Evolutionary conservation across 1,139 yeast species (phyloP).

Genomic region (Sporopachydermia cereana): DNA sequence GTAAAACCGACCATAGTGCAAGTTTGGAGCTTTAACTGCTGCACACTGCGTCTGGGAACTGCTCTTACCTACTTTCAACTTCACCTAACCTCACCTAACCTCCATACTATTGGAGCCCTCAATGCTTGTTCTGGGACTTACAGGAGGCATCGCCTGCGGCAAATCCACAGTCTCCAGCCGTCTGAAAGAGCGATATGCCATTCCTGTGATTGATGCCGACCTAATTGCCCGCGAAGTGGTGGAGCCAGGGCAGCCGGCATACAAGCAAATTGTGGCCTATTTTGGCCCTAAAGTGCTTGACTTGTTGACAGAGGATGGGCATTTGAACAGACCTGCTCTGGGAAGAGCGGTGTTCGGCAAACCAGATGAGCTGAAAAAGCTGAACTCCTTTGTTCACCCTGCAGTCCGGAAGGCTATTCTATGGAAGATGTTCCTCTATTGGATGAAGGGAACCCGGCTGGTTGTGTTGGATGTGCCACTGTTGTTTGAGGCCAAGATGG

Average conservation of each 20-base stretch:
- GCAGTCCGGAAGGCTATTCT: slow-evolving; percentile 66
- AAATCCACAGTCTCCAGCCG: slow-evolving; percentile 77
- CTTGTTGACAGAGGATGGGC: slow-evolving; percentile 38
- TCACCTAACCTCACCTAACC: too few species aligned
- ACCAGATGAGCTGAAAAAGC: slow-evolving; percentile 35
- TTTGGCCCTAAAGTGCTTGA: slow-evolving; percentile 48
- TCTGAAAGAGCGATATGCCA: slow-evolving; percentile 36
- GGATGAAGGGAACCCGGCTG: slow-evolving; percentile 37
- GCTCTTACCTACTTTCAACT: too few species aligned
- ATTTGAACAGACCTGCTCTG: slow-evolving; percentile 56
- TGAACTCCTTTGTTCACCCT: slow-evolving; percentile 82
- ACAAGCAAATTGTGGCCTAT: slow-evolving; percentile 45
- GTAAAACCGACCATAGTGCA: too few species aligned
- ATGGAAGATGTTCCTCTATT: slow-evolving; percentile 44
- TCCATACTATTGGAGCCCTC: too few species aligned
- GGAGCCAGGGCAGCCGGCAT: slow-evolving; percentile 66
- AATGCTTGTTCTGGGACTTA: slow-evolving; percentile 85
- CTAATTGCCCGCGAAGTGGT: slow-evolving; percentile 77
- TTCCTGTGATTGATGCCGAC: slow-evolving; percentile 82
- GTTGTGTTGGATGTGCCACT: slow-evolving; percentile 86
- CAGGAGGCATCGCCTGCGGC: slow-evolving; percentile 96
- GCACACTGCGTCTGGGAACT: too few species aligned
- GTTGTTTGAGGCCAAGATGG: slow-evolving; percentile 68
- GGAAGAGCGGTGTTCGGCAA: slow-evolving; percentile 75
- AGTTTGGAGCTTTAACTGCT: too few species aligned